Evolutionary conservation across 352 stramenopile species (phyloP), one percentile per base, ranked within the genome.

Genomic region (Achlya hypogyna): DNA sequence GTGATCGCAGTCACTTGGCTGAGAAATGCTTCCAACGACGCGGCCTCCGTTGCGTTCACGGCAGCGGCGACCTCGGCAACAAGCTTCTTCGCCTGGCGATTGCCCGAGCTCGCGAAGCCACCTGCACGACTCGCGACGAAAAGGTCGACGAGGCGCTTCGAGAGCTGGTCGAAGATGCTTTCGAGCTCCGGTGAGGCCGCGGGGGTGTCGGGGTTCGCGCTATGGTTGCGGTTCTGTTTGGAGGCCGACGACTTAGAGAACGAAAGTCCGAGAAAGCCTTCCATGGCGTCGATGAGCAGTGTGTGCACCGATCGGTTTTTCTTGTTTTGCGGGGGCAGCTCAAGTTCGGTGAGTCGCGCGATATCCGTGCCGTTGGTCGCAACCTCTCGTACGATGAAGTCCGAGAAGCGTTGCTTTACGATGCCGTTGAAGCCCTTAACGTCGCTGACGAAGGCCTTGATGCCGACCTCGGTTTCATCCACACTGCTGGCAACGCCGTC

Each of bases 381-480:
- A 51, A 97, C 82, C 60, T 97, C 90, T 23, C 81, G 86, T 64
- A 97, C 90, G 34, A 97, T 72, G 75, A 97, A 97, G 72, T 97
- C 90, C 64, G 88, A 95, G 74, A 88, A 97, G 1, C 90, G 84
- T 72, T 96, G 79, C 69, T 97, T 97, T 63, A 91, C 84, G 22
- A 88, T 76, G 6, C 88, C 88, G 62, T 86, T 78, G 72, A 97
- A 97, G 22, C 89, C 86, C 0, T 60, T 52, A 23, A 89, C 75
- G 27, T 87, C 73, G 67, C 66, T 70, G 27, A 91, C 56, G 72
- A 87, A 95, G 52, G 73, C 60, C 51, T 73, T 65, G 74, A 95
- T 95, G 32, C 86, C 86, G 16, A 95, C 86, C 0, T 79, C 72
- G 2, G 62, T 62, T 73, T 95, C 86, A 62, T 90, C 81, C 45